phyloP scores from a whole-genome alignment of 768 basidiomycete genomes.

The Daedalea quercina region DNA sequence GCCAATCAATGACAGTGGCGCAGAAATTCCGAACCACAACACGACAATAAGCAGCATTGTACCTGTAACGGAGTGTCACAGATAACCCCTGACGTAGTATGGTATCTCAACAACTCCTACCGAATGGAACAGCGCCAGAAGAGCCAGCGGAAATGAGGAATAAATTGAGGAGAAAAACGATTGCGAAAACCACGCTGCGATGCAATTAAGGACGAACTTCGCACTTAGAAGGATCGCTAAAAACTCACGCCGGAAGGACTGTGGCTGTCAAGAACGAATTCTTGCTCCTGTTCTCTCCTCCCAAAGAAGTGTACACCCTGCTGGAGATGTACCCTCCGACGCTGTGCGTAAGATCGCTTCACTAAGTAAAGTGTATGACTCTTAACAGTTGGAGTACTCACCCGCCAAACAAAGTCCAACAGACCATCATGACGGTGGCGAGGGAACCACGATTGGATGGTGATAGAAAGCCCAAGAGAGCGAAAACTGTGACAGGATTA shows the following conservation, averaged over 20 bases:
- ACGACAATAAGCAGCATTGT: slow-evolving; percentile 81
- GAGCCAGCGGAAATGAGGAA: slow-evolving; percentile 81
- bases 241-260: slow-evolving; percentile 72
- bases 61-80: slow-evolving; percentile 34
- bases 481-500: slow-evolving; percentile 56
- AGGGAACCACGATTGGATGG: slow-evolving; percentile 94
- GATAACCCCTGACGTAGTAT: neutral
- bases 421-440: slow-evolving; percentile 90
- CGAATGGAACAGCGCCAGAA: slow-evolving; percentile 95
- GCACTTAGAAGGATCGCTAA: neutral
- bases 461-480: slow-evolving; percentile 86
- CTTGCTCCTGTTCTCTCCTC: slow-evolving; percentile 70
- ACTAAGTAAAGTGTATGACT: slow-evolving; percentile 2
- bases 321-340: slow-evolving; percentile 87
- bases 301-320: slow-evolving; percentile 73
- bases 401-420: slow-evolving; percentile 92
- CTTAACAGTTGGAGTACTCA: slow-evolving; percentile 22
- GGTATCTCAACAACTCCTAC: slow-evolving; percentile 31
- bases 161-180: slow-evolving; percentile 88
- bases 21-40: slow-evolving; percentile 92
- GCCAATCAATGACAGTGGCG: slow-evolving; percentile 81
- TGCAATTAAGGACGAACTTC: neutral
- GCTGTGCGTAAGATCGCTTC: slow-evolving; percentile 33
- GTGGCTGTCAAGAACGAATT: slow-evolving; percentile 88
- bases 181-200: slow-evolving; percentile 66